Base-by-base conservation (phyloP, 768 basidiomycete species). In the Kwoniella sp. region DNA sequence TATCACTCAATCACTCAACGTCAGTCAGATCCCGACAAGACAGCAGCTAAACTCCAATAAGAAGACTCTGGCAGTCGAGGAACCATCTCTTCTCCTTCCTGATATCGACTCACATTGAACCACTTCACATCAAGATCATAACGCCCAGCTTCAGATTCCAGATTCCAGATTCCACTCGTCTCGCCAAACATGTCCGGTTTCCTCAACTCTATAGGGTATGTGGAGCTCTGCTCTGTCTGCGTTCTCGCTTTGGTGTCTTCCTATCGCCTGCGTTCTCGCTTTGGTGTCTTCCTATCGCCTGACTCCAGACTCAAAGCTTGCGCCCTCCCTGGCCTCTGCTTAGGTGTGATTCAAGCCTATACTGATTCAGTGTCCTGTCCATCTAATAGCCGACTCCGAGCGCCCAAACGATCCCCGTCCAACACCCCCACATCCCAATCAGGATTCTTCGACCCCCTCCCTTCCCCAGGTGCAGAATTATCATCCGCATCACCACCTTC, bases 331-430 rank as follows among this genome's bases (percentile, higher is more conserved):
- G 13, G 5, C 33, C 33, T 33, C 33, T 33, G 33, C 33, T 33
- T n/a, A n/a, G n/a, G n/a, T n/a, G n/a, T n/a, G n/a, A n/a, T n/a
- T n/a, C n/a, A n/a, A n/a, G n/a, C n/a, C n/a, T n/a, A n/a, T n/a
- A n/a, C n/a, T n/a, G n/a, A n/a, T n/a, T n/a, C n/a, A n/a, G n/a
- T n/a, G n/a, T n/a, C n/a, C n/a, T n/a, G n/a, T n/a, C n/a, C n/a
- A n/a, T n/a, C n/a, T n/a, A n/a, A n/a, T 62, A 80, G 79, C 59
- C 78, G 80, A n/a, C 76, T 80, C 26, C 77, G 79, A 52, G 78
- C 77, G 7, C 77, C 76, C 29, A 78, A 75, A 49, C 75, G 77
- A 30, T 79, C 80, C 24, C 70, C 76, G 17, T 55, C 58, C 21
- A 59, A 69, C 50, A 33, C 65, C 49, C 60, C 54, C 15, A 60